Percentiles rank a stretch among this genome's conserved stretches.
Conservation (phyloP, 352 stramenopile species). For the Globisporangium paroecandrum region DNA sequence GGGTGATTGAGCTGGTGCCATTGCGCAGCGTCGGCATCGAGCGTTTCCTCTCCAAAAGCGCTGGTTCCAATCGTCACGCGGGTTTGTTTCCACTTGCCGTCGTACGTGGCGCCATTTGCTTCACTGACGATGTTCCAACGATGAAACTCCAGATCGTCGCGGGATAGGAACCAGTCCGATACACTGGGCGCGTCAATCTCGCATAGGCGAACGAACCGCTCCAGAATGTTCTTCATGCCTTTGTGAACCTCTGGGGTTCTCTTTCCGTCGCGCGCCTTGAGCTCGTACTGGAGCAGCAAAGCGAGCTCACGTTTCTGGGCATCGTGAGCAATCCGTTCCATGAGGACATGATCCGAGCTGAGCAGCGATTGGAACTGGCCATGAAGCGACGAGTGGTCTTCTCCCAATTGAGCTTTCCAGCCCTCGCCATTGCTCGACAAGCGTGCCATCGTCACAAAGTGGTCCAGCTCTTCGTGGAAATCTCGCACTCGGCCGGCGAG, state of each 20-base stretch:
- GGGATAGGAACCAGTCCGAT: conserved; percentile 8
- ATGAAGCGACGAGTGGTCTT: not conserved
- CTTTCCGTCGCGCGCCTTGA: not conserved
- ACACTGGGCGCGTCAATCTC: not conserved
- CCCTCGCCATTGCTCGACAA: not conserved
- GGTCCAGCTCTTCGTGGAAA: not conserved
- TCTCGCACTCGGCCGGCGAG: not conserved
- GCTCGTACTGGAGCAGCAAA: not conserved
- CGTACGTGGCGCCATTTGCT: not conserved
- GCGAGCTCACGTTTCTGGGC: not conserved
- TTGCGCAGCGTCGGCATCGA: no score
- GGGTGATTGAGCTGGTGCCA: no score
- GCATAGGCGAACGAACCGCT: not conserved
- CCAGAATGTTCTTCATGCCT: not conserved
- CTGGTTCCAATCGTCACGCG: not conserved
- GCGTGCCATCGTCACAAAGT: not conserved
- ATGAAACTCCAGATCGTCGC: conserved; percentile 8
- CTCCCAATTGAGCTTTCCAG: not conserved
- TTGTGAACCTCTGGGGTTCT: not conserved
- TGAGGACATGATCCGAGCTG: not conserved
- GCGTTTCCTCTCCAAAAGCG: no score
- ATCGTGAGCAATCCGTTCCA: not conserved
- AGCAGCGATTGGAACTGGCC: not conserved
- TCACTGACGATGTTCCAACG: not conserved
- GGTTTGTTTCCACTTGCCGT: not conserved